phyloP scores from a whole-genome alignment of 805 yeast species.

The Wickerhamomyces queroliae region DNA sequence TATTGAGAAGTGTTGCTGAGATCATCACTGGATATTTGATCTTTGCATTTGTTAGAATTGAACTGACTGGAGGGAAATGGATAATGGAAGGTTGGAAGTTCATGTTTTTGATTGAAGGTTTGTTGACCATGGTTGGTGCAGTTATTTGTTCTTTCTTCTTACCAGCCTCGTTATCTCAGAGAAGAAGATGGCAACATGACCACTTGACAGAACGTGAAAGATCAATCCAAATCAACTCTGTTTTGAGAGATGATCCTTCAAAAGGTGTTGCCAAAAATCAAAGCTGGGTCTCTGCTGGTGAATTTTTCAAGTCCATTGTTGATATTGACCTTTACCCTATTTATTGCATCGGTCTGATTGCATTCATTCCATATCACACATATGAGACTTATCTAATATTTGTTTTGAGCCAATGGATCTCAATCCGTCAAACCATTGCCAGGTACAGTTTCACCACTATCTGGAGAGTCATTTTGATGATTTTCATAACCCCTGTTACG shows the following conservation, averaged over 20 bases:
- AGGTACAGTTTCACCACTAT: neutral
- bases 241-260: neutral
- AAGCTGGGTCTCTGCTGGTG: neutral
- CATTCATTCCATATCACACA: neutral
- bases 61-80: slow-evolving; percentile 26
- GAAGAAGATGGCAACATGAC: neutral
- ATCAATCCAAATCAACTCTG: neutral
- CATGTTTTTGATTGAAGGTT: slow-evolving; percentile 57
- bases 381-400: neutral
- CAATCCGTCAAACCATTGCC: neutral
- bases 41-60: slow-evolving; percentile 21
- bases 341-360: neutral
- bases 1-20: slow-evolving; percentile 21
- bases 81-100: slow-evolving; percentile 48
- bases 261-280: neutral
- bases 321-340: neutral
- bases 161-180: slow-evolving; percentile 40
- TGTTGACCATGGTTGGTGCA: slow-evolving; percentile 46
- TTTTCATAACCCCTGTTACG: neutral
- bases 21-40: slow-evolving; percentile 22
- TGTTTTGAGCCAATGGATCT: neutral
- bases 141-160: slow-evolving; percentile 34
- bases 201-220: neutral
- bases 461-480: neutral
- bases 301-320: neutral